phyloP scores from a whole-genome alignment of 2,329 filamentous ascomycete genomes.

The Ophiostoma himal-ulmi region DNA sequence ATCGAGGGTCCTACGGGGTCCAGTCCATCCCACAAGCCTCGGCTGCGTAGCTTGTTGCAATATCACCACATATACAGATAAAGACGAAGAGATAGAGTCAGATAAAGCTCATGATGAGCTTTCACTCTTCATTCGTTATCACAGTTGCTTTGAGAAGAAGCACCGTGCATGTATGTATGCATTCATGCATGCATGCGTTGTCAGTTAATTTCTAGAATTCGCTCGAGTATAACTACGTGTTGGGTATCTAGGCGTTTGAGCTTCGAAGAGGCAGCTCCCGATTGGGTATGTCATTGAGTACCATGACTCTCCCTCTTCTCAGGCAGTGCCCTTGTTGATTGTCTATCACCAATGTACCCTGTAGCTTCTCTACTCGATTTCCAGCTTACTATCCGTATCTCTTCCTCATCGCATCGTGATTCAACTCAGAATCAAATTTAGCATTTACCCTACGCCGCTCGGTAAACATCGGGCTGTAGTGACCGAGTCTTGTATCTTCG shows the following conservation, averaged over 20 bases:
- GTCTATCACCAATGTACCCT: not conserved
- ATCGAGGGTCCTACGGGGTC: not conserved
- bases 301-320: no score
- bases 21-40: not conserved
- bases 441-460: not conserved
- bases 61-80: not conserved
- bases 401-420: not conserved
- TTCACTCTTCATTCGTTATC: not conserved
- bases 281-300: not conserved
- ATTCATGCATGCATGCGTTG: slow-evolving; percentile 8
- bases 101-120: slow-evolving; percentile 2
- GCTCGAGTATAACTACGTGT: not conserved
- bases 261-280: not conserved
- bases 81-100: not conserved
- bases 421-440: not conserved
- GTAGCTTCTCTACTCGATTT: not conserved
- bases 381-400: not conserved
- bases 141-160: not conserved
- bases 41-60: not conserved
- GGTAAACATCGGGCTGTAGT: not conserved
- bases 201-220: not conserved
- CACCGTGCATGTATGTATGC: not conserved
- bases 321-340: not conserved
- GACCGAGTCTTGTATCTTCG: not conserved
- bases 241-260: not conserved